These are phyloP conservation scores for Agroathelia rolfsii DNA, from an alignment of 1,284 basidiomycete species.

Conservation along the genomic window DNA sequence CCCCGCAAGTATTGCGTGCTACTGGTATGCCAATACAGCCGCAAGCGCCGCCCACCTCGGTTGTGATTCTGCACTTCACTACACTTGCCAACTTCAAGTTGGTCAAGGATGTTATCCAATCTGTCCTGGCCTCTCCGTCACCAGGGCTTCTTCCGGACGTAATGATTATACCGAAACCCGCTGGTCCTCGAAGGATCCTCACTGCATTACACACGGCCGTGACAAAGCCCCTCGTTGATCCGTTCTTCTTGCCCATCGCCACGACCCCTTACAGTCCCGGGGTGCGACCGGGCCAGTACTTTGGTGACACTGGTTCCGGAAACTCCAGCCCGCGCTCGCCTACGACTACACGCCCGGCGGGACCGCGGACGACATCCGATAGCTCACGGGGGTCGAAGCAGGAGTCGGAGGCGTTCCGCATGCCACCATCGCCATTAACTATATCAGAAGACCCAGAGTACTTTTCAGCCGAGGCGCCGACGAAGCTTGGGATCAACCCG, in stretches of 20 bases:
- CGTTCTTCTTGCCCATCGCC: constrained; percentile 86
- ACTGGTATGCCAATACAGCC: constrained; percentile 26
- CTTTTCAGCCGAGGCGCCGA: constrained; percentile 65
- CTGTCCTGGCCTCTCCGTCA: constrained; percentile 39
- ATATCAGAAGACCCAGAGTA: constrained; percentile 78
- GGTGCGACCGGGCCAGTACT: constrained; percentile 23
- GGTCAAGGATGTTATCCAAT: constrained; percentile 79
- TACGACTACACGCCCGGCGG: constrained; percentile 20
- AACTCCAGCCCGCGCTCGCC: constrained; percentile 29
- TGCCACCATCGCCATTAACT: constrained; percentile 61
- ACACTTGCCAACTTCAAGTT: constrained; percentile 81
- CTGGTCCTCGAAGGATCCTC: constrained; percentile 83
- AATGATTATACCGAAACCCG: constrained; percentile 92
- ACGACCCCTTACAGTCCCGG: constrained; percentile 77
- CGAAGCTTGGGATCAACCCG: constrained; percentile 65
- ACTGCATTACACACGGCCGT: constrained; percentile 84
- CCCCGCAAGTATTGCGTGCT: constrained; percentile 59
- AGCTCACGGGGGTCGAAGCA: constrained; percentile 41
- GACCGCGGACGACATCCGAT: constrained; percentile 48
- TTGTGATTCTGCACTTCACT: constrained; percentile 82
- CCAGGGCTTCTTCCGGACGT: constrained; percentile 60
- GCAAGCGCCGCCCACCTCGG: constrained; percentile 22
- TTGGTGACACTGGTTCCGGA: constrained; percentile 11
- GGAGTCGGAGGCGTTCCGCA: constrained; percentile 23
- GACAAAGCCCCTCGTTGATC: constrained; percentile 77